These are phyloP conservation scores for Paraphaeosphaeria minitans DNA, from an alignment of 2,329 filamentous ascomycete species.

Conservation along the genomic window DNA sequence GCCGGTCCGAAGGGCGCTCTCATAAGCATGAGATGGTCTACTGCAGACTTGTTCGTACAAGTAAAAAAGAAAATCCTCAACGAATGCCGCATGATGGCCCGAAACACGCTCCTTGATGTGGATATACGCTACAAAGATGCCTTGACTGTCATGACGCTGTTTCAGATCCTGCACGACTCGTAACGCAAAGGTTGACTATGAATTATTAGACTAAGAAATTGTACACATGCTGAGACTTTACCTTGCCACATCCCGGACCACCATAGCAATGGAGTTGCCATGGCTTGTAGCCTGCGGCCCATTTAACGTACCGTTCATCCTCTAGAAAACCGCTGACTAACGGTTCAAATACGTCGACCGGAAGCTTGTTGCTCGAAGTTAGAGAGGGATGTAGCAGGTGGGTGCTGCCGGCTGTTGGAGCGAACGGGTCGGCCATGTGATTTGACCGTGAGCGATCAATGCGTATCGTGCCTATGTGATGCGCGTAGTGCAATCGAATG, in stretches of 20 bases:
- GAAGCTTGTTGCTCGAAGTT: not conserved
- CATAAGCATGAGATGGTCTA: not conserved
- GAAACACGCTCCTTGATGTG: not conserved
- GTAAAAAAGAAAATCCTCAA: not conserved
- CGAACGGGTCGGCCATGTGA: constrained; percentile 1
- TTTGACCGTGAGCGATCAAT: not conserved
- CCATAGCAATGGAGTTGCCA: constrained; percentile 7
- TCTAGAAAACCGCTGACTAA: not conserved
- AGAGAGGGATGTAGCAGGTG: not conserved
- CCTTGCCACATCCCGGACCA: constrained; percentile 3
- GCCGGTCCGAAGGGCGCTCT: not conserved
- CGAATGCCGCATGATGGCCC: not conserved
- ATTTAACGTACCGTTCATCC: not conserved
- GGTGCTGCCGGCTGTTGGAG: not conserved
- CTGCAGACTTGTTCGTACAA: not conserved
- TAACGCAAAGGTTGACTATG: not conserved
- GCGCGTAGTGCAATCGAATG: not conserved
- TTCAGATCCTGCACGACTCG: not conserved
- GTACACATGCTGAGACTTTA: not conserved
- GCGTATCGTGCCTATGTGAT: not conserved
- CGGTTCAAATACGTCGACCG: not conserved
- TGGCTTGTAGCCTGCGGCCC: constrained; percentile 1
- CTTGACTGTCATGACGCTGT: not conserved
- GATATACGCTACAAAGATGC: not conserved
- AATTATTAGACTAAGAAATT: not conserved